Evolutionary conservation across 2,329 filamentous ascomycete species (phyloP).

Genomic region (Calonectria pauciramosa): DNA sequence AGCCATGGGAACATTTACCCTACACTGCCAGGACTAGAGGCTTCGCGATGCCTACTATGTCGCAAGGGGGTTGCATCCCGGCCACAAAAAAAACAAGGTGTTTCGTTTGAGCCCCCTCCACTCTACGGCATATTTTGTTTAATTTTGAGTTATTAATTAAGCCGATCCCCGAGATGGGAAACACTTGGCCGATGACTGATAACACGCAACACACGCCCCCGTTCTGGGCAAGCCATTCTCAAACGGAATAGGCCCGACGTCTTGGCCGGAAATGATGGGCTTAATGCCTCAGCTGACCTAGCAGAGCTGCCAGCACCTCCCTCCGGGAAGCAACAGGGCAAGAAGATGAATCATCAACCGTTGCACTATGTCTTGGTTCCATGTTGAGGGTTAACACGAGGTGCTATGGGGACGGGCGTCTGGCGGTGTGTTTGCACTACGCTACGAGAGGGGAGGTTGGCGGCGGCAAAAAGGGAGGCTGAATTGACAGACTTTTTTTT

Average conservation of each 20-base stretch:
- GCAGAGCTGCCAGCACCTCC: neutral
- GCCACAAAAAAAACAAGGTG: neutral
- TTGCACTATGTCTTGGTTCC: constrained; percentile 12
- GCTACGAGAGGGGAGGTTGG: neutral
- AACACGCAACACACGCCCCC: neutral
- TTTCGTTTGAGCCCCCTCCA: neutral
- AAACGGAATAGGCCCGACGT: constrained; percentile 16
- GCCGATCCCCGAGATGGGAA: constrained; percentile 1
- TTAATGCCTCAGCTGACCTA: constrained; percentile 13
- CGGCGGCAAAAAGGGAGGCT: neutral
- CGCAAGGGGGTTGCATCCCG: neutral
- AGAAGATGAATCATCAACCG: constrained; percentile 10
- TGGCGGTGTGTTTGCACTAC: constrained; percentile 23
- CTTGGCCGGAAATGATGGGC: neutral
- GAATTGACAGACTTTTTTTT: neutral
- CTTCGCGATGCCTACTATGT: neutral
- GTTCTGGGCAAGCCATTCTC: neutral
- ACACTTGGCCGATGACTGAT: neutral
- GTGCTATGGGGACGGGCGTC: neutral
- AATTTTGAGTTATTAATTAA: constrained; percentile 8
- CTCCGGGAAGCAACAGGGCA: neutral
- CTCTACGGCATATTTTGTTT: neutral
- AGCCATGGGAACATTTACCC: neutral
- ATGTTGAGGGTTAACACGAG: constrained; percentile 1
- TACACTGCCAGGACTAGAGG: neutral